phyloP scores from a whole-genome alignment of 441 rosid genomes.

The Erodium texanum region DNA sequence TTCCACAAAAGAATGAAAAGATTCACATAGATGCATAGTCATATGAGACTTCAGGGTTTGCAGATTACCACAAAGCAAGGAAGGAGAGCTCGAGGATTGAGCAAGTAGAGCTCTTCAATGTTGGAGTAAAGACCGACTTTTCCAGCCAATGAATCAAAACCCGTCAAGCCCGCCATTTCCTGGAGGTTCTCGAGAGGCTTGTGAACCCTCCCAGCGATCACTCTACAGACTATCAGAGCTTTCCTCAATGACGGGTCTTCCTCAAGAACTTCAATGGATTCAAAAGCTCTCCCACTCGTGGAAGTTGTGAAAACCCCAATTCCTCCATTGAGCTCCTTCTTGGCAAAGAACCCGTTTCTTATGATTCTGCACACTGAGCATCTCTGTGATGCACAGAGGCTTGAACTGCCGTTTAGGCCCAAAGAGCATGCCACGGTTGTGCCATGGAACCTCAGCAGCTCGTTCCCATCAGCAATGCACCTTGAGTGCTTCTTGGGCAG shows the following conservation, averaged over 20 bases:
- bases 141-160: conserved; percentile 93
- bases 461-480: conserved; percentile 90
- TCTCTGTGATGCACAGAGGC: conserved; percentile 61
- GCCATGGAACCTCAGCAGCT: conserved; percentile 80
- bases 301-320: conserved; percentile 87
- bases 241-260: conserved; percentile 49
- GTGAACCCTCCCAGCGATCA: conserved; percentile 93
- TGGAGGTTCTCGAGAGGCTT: conserved; percentile 76
- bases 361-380: conserved; percentile 76
- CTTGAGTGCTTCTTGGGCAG: conserved; percentile 89
- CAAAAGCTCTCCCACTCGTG: conserved; percentile 85
- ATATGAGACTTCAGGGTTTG: conserved; percentile 28
- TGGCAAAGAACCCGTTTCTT: conserved; percentile 64
- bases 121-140: conserved; percentile 32
- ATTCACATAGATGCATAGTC: conserved; percentile 18
- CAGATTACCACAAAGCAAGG: conserved; percentile 65
- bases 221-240: conserved; percentile 87
- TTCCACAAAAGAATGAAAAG: conserved; percentile 4
- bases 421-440: conserved; percentile 71
- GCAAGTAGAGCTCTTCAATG: conserved; percentile 45
- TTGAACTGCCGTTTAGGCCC: conserved; percentile 71
- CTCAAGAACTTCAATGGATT: conserved; percentile 37
- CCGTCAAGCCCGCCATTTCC: conserved; percentile 65
- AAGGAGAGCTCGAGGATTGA: conserved; percentile 52
- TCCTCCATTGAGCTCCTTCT: conserved; percentile 69